Evolutionary conservation across 2,329 filamentous ascomycete species (phyloP).

Genomic region (Ceratocystis harringtonii): DNA sequence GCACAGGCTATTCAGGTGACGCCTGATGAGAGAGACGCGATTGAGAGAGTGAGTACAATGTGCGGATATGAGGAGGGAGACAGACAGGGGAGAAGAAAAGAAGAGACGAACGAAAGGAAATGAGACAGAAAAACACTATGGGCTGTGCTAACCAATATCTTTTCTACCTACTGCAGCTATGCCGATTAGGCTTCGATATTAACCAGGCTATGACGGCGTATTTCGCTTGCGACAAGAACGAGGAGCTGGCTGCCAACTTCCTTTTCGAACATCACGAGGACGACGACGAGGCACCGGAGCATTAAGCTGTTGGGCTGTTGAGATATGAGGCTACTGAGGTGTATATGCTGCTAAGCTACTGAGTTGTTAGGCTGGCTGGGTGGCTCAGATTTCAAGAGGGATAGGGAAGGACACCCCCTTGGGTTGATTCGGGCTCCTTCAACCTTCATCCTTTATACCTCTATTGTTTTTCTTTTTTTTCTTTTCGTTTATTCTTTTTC

Average conservation of each 20-base stretch:
- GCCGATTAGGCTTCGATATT: constrained; percentile 80
- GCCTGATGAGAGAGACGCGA: constrained; percentile 90
- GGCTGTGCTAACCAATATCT: neutral
- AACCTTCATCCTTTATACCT: neutral
- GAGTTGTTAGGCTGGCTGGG: too few relatives aligned
- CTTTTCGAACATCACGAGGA: constrained; percentile 95
- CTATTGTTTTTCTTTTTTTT: neutral
- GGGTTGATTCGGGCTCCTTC: neutral
- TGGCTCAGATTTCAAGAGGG: neutral
- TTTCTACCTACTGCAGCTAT: constrained; percentile 44
- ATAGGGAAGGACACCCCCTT: neutral
- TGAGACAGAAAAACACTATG: constrained; percentile 29
- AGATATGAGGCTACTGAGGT: neutral
- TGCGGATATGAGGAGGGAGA: constrained; percentile 39
- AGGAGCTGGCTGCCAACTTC: constrained; percentile 95
- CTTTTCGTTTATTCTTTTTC: neutral
- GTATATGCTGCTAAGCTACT: too few relatives aligned
- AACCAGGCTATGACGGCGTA: constrained; percentile 95
- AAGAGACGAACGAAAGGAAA: constrained; percentile 34
- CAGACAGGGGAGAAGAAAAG: constrained; percentile 96
- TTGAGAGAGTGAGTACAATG: constrained; percentile 57
- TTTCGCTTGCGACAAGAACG: constrained; percentile 98
- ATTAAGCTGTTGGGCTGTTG: neutral
- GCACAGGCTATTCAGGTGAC: constrained; percentile 83
- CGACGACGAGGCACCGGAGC: constrained; percentile 37